These are phyloP conservation scores for Posidonia oceanica DNA, from an alignment of 116 monocot species.

Conservation along the genomic window DNA sequence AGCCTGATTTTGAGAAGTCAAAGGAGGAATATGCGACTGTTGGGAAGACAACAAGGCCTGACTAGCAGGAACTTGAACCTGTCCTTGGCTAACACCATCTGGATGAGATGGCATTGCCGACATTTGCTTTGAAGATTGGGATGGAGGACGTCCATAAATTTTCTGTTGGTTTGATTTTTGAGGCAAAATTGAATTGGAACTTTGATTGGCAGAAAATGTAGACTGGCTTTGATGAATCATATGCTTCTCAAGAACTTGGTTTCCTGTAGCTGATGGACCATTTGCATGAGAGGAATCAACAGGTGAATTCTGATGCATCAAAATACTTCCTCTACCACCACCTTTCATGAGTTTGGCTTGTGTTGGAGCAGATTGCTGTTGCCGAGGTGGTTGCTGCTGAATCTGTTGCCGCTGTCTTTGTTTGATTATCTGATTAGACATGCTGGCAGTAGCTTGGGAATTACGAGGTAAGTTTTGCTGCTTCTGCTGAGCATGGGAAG, in stretches of 20 bases:
- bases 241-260: slow-evolving; percentile 46
- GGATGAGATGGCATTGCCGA: slow-evolving; percentile 29
- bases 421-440: slow-evolving; percentile 38
- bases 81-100: slow-evolving; percentile 32
- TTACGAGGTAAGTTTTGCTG: slow-evolving; percentile 33
- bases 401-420: slow-evolving; percentile 46
- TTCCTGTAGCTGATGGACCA: slow-evolving; percentile 24
- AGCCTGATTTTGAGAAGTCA: slow-evolving; percentile 34
- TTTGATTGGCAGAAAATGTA: slow-evolving; percentile 28
- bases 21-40: slow-evolving; percentile 24
- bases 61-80: slow-evolving; percentile 25
- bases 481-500: slow-evolving; percentile 44
- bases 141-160: slow-evolving; percentile 20
- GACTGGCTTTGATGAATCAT: slow-evolving; percentile 34
- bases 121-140: slow-evolving; percentile 34
- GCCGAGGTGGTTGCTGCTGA: slow-evolving; percentile 31
- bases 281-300: slow-evolving; percentile 42
- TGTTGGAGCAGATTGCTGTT: slow-evolving; percentile 30
- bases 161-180: slow-evolving; percentile 42
- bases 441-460: slow-evolving; percentile 15
- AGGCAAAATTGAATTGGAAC: slow-evolving; percentile 23
- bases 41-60: slow-evolving; percentile 28
- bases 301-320: slow-evolving; percentile 55
- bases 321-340: slow-evolving; percentile 35
- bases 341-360: slow-evolving; percentile 55